Evolutionary conservation across 2,329 filamentous ascomycete species (phyloP), one percentile per base, ranked within the genome.

Genomic region (Venturia oleaginea): DNA sequence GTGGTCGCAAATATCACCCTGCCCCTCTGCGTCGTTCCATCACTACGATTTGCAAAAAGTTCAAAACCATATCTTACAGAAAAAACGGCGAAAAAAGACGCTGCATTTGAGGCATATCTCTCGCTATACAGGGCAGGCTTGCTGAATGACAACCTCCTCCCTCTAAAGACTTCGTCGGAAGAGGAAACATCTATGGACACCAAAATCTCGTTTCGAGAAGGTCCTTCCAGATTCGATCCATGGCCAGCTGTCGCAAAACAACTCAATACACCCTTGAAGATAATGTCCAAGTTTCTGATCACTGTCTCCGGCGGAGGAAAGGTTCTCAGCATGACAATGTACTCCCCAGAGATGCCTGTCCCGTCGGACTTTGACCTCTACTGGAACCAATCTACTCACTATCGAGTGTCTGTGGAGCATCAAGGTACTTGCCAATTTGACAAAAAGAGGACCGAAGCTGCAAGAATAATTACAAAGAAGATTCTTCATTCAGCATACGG

Each of bases 91-190:
- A 86, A 80, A 68, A 91, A 89, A 71, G 93, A 97, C 73, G 91
- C 88, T 0, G 89, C 91, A 0, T 94, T 96, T 67, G 84, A 90
- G 70, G 90, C 92, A 0, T 96, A 92, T 71, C 76, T 84, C 27
- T 80, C 79, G 5, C 79, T 97, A 0, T 86, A 93, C 71, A 69
- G 83, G 8, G 87, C 83, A 32, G 88, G 88, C 0, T 77, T 97
- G 5, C 75, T 97, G 1, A 92, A 90, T 67, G 84, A 95, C 17
- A 81, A 96, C 69, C 76, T 97, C 0, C 79, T 96, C 48, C 93
- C 93, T 4, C 70, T 67, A 6, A 61, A 38, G 4, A 42, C 51
- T 15, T 57, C 64, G 27, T 1, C 11, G 8, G 61, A 67, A 38
- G 19, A 54, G 67, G 30, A 37, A 4, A 8, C 7, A 15, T 2